Evolutionary conservation across 768 basidiomycete genomes (phyloP), one percentile per base, ranked within the genome.

Genomic region (Lactarius quietus): DNA sequence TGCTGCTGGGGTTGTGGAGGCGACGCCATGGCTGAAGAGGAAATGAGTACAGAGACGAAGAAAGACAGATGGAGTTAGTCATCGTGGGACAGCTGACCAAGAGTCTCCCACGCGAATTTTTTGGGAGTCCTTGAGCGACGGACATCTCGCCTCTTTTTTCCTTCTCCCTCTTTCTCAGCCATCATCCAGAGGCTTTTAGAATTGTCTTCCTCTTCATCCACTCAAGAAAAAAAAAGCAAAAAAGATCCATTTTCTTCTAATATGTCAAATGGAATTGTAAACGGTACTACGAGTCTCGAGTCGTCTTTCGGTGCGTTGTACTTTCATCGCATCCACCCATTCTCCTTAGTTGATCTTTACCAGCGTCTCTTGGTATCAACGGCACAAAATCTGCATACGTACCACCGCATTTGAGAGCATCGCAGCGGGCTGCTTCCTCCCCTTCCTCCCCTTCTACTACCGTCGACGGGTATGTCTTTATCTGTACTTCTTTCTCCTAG

Each of bases 201-300:
- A 74, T 68, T 74, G 73, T 72, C 59, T 61, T 61, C 69, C 69
- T 67, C 65, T 70, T 66, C 66, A 68, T 70, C 55, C 73, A 70
- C 69, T 29, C 53, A 31, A 54, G 12, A 45, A 61, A 20, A 61
- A 54, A 65, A 4, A 33, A n/a, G 56, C n/a, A 35, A 55, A 68
- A 68, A 69, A 35, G 38, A 53, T 52, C 33, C 31, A 63, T 64
- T 74, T 72, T 70, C 62, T 67, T 74, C 76, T 81, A 83, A 88
- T 90, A 92, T 92, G 90, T 87, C 89, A 81, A 92, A 92, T 92
- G 90, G 89, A 85, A 85, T 86, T 83, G 85, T 90, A 89, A 90
- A 92, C 79, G 86, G 83, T 76, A 80, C 78, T 73, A 76, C 82
- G 77, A 86, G 83, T 79, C 79, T 92, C 73, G 90, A 92, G 82